phyloP scores from a whole-genome alignment of 352 stramenopile species.

The Globisporangium acanthophoron region DNA sequence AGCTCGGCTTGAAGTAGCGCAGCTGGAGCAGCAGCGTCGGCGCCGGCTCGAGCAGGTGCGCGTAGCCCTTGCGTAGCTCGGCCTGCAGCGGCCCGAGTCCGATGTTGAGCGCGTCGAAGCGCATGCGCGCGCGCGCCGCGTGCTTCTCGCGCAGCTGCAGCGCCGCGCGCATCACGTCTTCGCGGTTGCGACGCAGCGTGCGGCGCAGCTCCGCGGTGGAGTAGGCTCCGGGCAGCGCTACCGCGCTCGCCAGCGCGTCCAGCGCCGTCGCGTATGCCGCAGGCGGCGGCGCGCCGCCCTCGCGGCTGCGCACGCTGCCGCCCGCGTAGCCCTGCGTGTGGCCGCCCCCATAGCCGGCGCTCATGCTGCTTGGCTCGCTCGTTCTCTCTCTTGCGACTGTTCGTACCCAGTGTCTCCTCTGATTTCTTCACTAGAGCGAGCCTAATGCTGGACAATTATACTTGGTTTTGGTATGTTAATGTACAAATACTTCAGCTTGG shows the following conservation, averaged over 20 bases:
- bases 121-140: slow-evolving; percentile 31
- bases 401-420: neutral
- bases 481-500: too few species aligned
- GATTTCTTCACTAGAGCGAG: too few species aligned
- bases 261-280: slow-evolving; percentile 38
- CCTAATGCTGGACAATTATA: too few species aligned
- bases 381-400: neutral
- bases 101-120: slow-evolving; percentile 62
- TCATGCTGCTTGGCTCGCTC: slow-evolving; percentile 4
- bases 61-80: slow-evolving; percentile 71
- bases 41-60: slow-evolving; percentile 61
- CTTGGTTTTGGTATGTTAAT: too few species aligned
- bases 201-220: slow-evolving; percentile 45
- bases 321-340: neutral
- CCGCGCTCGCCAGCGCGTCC: slow-evolving; percentile 57
- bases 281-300: slow-evolving; percentile 26
- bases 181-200: slow-evolving; percentile 54
- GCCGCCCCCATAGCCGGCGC: slow-evolving; percentile 14
- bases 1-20: slow-evolving; percentile 58
- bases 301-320: neutral
- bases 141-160: slow-evolving; percentile 70
- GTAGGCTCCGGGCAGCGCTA: slow-evolving; percentile 59
- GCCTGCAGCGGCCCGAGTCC: slow-evolving; percentile 47
- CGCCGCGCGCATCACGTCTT: slow-evolving; percentile 64
- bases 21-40: slow-evolving; percentile 57